Conservation (phyloP, 2,329 filamentous ascomycete genomes). For the Claviceps spartinae region DNA sequence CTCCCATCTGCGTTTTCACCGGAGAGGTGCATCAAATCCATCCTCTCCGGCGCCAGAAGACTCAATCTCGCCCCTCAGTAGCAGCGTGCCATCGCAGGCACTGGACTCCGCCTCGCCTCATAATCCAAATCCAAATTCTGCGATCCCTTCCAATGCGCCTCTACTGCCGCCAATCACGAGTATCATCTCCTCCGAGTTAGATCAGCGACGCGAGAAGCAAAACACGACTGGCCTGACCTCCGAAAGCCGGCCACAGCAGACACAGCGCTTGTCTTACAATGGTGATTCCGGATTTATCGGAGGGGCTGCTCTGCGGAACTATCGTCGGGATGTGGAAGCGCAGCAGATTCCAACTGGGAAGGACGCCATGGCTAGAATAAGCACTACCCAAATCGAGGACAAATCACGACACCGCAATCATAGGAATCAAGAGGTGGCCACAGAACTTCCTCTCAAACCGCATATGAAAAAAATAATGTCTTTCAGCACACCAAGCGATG, state of each 20-base stretch:
- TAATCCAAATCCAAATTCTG: slow-evolving; percentile 22
- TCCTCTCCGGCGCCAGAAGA: slow-evolving; percentile 38
- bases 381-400: slow-evolving; percentile 3
- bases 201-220: slow-evolving; percentile 11
- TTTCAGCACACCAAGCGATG: slow-evolving; percentile 36
- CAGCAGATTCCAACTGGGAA: slow-evolving; percentile 2
- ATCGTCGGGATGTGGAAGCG: slow-evolving; percentile 25
- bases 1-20: slow-evolving; percentile 44
- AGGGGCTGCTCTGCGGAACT: slow-evolving; percentile 39
- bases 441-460: slow-evolving; percentile 19
- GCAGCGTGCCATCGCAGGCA: slow-evolving; percentile 27
- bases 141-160: slow-evolving; percentile 27
- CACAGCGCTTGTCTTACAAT: slow-evolving; percentile 21
- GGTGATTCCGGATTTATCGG: slow-evolving; percentile 38
- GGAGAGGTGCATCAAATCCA: slow-evolving; percentile 42
- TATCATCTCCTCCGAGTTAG: slow-evolving; percentile 29
- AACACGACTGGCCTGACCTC: slow-evolving; percentile 6
- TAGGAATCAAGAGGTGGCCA: slow-evolving; percentile 14
- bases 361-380: background rate
- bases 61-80: slow-evolving; percentile 23
- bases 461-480: slow-evolving; percentile 22
- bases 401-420: slow-evolving; percentile 1
- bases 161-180: slow-evolving; percentile 37
- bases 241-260: slow-evolving; percentile 14
- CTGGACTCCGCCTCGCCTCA: slow-evolving; percentile 23